A percentile compares a stretch with the other conserved stretches of the same genome.
These are phyloP conservation scores for Pinus albicaulis DNA, from an alignment of 75 land plant genomes.

Conservation along the genomic window DNA sequence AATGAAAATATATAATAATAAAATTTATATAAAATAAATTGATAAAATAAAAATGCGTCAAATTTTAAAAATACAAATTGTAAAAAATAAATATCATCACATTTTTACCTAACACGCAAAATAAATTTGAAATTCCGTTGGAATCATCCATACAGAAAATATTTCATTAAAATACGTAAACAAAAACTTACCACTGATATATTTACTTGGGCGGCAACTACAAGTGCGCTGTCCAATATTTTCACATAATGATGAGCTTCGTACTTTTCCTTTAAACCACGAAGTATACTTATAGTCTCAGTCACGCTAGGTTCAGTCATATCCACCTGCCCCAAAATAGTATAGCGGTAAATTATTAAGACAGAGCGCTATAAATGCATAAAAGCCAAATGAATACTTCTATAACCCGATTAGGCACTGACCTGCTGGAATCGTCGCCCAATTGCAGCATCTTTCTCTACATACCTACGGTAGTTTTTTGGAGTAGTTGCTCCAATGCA, in stretches of 20 bases:
- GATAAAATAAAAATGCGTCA: too few relatives aligned
- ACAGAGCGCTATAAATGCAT: background rate
- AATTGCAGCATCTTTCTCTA: constrained; percentile 98
- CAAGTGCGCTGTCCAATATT: constrained; percentile 87
- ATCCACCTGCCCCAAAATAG: constrained; percentile 46
- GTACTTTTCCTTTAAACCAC: constrained; percentile 91
- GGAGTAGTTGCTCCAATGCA: constrained; percentile 98
- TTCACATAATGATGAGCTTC: constrained; percentile 98
- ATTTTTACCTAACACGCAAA: too few relatives aligned
- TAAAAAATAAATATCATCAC: too few relatives aligned
- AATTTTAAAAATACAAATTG: too few relatives aligned
- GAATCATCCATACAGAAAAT: too few relatives aligned
- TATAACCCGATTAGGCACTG: background rate
- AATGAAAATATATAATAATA: too few relatives aligned
- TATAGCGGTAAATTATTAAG: background rate
- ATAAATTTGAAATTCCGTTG: too few relatives aligned
- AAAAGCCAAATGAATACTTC: background rate
- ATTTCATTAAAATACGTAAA: background rate
- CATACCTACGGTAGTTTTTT: constrained; percentile 92
- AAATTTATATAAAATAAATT: too few relatives aligned
- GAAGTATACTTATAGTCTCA: constrained; percentile 85
- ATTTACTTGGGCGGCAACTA: constrained; percentile 82
- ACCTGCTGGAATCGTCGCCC: constrained; percentile 94
- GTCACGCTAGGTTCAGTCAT: constrained; percentile 92
- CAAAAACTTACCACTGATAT: constrained; percentile 71